Evolutionary conservation across 441 rosid genomes (phyloP).

Genomic region (Bruguiera hainesii): DNA sequence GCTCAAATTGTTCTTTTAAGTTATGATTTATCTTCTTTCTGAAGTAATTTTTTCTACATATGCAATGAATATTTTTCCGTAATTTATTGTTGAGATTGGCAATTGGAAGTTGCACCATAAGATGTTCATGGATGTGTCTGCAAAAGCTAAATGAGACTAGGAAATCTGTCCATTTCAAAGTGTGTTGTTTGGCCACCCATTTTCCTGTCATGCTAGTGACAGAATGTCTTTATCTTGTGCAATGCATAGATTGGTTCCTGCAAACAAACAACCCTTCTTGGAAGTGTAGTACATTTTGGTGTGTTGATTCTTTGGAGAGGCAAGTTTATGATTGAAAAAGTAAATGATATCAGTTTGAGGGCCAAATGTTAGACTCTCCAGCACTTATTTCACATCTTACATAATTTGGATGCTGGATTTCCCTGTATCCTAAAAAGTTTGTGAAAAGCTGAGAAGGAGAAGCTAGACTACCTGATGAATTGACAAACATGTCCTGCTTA

Average conservation of each 20-base stretch:
- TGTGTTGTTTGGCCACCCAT: neutral
- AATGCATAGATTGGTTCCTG: neutral
- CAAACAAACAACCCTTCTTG: too few species aligned
- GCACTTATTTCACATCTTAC: too few species aligned
- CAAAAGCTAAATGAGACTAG: neutral
- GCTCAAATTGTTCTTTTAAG: neutral
- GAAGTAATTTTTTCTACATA: neutral
- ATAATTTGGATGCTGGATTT: too few species aligned
- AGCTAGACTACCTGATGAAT: too few species aligned
- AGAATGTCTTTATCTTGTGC: neutral
- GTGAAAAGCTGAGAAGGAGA: too few species aligned
- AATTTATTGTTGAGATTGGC: neutral
- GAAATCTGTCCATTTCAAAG: neutral
- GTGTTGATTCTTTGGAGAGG: too few species aligned
- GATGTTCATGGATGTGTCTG: neutral
- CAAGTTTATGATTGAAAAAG: too few species aligned
- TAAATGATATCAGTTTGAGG: too few species aligned
- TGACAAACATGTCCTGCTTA: neutral
- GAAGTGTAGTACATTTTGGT: too few species aligned
- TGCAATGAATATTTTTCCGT: neutral
- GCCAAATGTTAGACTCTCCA: too few species aligned
- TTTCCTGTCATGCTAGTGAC: neutral
- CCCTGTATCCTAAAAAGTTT: too few species aligned
- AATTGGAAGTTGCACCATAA: neutral
- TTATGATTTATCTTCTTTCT: constrained; percentile 2